A percentile compares a stretch with the other conserved stretches of the same genome.
Evolutionary conservation across 768 basidiomycete genomes (phyloP).

Genomic region (Hericium alpestre): DNA sequence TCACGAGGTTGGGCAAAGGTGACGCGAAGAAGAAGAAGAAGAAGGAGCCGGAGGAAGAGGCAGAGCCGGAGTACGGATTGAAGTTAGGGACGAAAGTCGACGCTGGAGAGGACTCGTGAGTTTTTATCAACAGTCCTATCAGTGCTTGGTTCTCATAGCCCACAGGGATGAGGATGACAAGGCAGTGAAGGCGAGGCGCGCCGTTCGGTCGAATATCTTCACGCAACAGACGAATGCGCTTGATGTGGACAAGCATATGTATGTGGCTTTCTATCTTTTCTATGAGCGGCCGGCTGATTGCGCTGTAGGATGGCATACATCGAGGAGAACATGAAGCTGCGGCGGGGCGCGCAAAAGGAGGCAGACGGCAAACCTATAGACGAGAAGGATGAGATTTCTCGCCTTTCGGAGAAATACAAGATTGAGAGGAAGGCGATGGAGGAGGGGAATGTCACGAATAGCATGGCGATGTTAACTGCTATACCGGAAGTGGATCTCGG

Average conservation of each 20-base stretch:
- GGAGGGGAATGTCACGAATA: slow-evolving; percentile 90
- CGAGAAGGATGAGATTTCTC: slow-evolving; percentile 59
- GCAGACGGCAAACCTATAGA: slow-evolving; percentile 24
- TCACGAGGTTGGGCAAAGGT: slow-evolving; percentile 73
- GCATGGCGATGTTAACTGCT: slow-evolving; percentile 90
- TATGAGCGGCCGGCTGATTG: neutral
- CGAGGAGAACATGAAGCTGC: slow-evolving; percentile 81
- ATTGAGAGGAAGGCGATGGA: slow-evolving; percentile 43
- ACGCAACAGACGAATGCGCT: slow-evolving; percentile 94
- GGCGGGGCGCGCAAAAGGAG: slow-evolving; percentile 33
- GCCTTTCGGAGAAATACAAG: slow-evolving; percentile 59
- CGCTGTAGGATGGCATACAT: slow-evolving; percentile 91
- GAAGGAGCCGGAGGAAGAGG: slow-evolving; percentile 28
- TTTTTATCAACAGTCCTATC: neutral
- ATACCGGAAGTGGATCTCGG: slow-evolving; percentile 98
- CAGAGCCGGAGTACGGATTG: slow-evolving; percentile 46
- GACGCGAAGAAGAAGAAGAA: slow-evolving; percentile 65
- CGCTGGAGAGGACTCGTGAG: slow-evolving; percentile 43
- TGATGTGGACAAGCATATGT: slow-evolving; percentile 99
- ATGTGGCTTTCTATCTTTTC: slow-evolving; percentile 18
- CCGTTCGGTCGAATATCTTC: slow-evolving; percentile 83
- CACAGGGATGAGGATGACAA: slow-evolving; percentile 52
- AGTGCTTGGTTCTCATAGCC: too few relatives aligned
- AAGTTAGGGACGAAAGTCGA: slow-evolving; percentile 31
- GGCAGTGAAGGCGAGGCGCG: slow-evolving; percentile 59